phyloP scores from a whole-genome alignment of 192 early-diverging fungal genomes.

The Diversispora epigaea region DNA sequence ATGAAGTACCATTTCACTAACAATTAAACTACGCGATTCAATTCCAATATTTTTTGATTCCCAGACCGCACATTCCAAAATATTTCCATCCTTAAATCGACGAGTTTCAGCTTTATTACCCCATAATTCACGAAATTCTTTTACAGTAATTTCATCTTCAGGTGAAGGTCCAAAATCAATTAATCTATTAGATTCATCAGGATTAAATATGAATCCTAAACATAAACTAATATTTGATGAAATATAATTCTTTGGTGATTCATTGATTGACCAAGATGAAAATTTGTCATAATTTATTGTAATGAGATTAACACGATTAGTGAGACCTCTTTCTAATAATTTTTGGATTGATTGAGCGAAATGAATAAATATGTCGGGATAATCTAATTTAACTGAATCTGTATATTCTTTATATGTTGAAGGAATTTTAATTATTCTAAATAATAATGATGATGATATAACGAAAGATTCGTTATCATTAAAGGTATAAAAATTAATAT shows the following conservation, averaged over 20 bases:
- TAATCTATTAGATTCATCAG: slow-evolving; percentile 61
- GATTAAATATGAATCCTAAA: slow-evolving; percentile 74
- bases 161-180: slow-evolving; percentile 89
- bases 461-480: too few relatives aligned
- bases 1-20: slow-evolving; percentile 76
- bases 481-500: too few relatives aligned
- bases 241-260: slow-evolving; percentile 26
- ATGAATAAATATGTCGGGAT: slow-evolving; percentile 47
- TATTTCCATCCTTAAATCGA: slow-evolving; percentile 92
- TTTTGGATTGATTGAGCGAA: slow-evolving; percentile 48
- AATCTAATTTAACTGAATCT: slow-evolving; percentile 39
- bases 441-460: background rate
- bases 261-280: slow-evolving; percentile 46
- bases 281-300: slow-evolving; percentile 40
- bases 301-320: slow-evolving; percentile 50
- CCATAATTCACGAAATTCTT: slow-evolving; percentile 80
- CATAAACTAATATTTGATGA: slow-evolving; percentile 45
- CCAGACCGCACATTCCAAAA: slow-evolving; percentile 89
- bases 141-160: slow-evolving; percentile 63
- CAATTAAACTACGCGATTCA: slow-evolving; percentile 69
- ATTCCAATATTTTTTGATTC: slow-evolving; percentile 45
- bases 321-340: slow-evolving; percentile 49
- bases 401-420: slow-evolving; percentile 36
- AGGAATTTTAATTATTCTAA: slow-evolving; percentile 20
- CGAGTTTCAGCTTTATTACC: slow-evolving; percentile 87